These are phyloP conservation scores for Phytopythium delawarense DNA, from an alignment of 352 stramenopile genomes.

Conservation along the genomic window DNA sequence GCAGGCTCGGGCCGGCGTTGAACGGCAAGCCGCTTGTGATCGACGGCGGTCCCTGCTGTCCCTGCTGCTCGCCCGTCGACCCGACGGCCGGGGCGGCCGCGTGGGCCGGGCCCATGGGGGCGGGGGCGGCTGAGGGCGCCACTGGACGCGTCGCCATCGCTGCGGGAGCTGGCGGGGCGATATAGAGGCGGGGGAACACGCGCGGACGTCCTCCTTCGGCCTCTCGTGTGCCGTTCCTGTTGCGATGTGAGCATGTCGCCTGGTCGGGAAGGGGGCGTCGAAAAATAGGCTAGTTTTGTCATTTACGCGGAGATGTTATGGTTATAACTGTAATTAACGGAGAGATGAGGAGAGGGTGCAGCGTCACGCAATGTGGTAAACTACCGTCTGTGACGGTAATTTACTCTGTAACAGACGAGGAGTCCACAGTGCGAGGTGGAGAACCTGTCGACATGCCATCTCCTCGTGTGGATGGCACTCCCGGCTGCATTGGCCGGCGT, in stretches of 20 bases:
- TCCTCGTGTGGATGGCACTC: too few relatives aligned
- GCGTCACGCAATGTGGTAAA: not conserved
- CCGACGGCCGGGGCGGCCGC: not conserved
- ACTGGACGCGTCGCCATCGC: not conserved
- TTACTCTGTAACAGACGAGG: not conserved
- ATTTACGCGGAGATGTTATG: not conserved
- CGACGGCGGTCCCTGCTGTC: not conserved
- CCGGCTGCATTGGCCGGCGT: too few relatives aligned
- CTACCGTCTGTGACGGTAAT: not conserved
- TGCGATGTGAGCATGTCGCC: not conserved
- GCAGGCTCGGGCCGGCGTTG: conserved; percentile 3
- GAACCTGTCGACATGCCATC: too few relatives aligned
- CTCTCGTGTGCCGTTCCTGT: not conserved
- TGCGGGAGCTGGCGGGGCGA: too few relatives aligned
- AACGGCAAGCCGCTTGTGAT: not conserved
- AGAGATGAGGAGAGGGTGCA: not conserved
- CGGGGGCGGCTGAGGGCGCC: not conserved
- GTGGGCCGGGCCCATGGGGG: not conserved
- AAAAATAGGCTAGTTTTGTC: not conserved
- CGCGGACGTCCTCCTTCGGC: not conserved
- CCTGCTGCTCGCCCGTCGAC: not conserved
- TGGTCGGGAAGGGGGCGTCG: not conserved
- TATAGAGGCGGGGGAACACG: not conserved
- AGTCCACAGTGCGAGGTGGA: too few relatives aligned
- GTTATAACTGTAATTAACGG: not conserved